These are phyloP conservation scores for Moesziomyces parantarcticus DNA, from an alignment of 1,284 basidiomycete species.

Conservation along the genomic window DNA sequence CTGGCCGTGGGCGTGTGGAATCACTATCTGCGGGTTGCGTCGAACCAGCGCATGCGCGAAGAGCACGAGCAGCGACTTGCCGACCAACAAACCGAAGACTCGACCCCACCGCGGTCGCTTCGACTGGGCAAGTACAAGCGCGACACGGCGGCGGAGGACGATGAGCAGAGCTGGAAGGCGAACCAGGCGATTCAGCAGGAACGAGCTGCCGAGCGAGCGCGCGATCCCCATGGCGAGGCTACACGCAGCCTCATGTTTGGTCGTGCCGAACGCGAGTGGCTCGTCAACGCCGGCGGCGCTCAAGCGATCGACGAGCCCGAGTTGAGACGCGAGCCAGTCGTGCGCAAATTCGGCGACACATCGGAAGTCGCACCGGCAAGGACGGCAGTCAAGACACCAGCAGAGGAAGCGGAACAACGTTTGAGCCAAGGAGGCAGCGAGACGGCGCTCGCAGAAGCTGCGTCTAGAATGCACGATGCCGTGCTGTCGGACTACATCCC, in stretches of 20 bases:
- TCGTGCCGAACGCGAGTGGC: slow-evolving; percentile 41
- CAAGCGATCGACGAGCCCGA: slow-evolving; percentile 4
- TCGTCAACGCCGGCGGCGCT: slow-evolving; percentile 33
- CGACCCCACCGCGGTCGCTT: slow-evolving; percentile 3
- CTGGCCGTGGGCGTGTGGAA: slow-evolving; percentile 78
- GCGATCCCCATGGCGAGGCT: slow-evolving; percentile 41
- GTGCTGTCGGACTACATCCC: slow-evolving; percentile 23
- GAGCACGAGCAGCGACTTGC: slow-evolving; percentile 19
- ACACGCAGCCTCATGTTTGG: slow-evolving; percentile 36
- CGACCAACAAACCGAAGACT: background rate
- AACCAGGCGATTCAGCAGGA: slow-evolving; percentile 11
- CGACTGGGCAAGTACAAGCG: slow-evolving; percentile 14
- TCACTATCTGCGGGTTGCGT: slow-evolving; percentile 34
- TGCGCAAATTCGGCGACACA: slow-evolving; percentile 22
- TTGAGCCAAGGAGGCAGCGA: background rate
- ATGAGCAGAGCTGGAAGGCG: slow-evolving; percentile 7
- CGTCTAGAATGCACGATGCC: slow-evolving; percentile 15
- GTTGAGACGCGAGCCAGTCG: background rate
- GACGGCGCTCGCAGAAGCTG: slow-evolving; percentile 16
- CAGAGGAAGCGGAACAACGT: slow-evolving; percentile 17
- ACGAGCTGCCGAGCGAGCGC: slow-evolving; percentile 9
- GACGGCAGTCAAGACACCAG: slow-evolving; percentile 18
- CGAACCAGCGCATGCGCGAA: slow-evolving; percentile 30
- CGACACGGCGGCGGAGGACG: background rate
- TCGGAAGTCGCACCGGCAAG: slow-evolving; percentile 1